Base-by-base conservation (phyloP, 2,329 filamentous ascomycete species). In the Phyllachora maydis region DNA sequence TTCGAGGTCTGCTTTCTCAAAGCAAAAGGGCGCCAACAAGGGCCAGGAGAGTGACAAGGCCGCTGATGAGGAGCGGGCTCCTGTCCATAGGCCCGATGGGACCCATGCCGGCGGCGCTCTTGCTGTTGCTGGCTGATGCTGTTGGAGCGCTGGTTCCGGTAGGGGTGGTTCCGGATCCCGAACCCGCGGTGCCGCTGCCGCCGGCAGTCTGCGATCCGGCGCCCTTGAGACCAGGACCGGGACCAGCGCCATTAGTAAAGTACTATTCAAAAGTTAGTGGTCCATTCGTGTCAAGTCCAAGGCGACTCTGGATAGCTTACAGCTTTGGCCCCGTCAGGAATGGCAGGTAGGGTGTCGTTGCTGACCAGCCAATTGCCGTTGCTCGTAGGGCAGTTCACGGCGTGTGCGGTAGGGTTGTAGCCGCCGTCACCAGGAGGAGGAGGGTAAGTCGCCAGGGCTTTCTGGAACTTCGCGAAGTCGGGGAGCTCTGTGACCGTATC, bases 391-490 rank as follows among this genome's bases (percentile, higher is more conserved):
- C 63, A 68, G 6, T 45, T 37, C 19, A 43, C 47, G 9, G 52
- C 37, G 30, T 56, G 45, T 5, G 58, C 57, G 21, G 55, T 56
- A 8, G 49, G 47, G 14, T 51, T 42, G 33, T 52, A 54, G 27
- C 60, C 61, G 23, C 56, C 61, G 24, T 49, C 33, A 19, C 58
- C 62, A 11, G 49, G 53, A 10, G 64, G 63, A 5, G 51, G 45
- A 14, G 62, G 49, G 43, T 62, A 54, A 24, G 52, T 46, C 24
- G 43, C 34, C 26, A 67, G 43, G 23, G 59, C 59, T 8, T 39
- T 43, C 36, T 55, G 49, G 37, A 64, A 56, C 30, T 49, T 48
- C 22, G 50, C 44, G 49, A 72, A 91, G 40, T 85, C 77, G 19
- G 47, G 31, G 16, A 59, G 50, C 32, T 73, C 62, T 16, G 51